These are phyloP conservation scores for Alternaria hordeiaustralica DNA, from an alignment of 2,329 filamentous ascomycete genomes.

Conservation along the genomic window DNA sequence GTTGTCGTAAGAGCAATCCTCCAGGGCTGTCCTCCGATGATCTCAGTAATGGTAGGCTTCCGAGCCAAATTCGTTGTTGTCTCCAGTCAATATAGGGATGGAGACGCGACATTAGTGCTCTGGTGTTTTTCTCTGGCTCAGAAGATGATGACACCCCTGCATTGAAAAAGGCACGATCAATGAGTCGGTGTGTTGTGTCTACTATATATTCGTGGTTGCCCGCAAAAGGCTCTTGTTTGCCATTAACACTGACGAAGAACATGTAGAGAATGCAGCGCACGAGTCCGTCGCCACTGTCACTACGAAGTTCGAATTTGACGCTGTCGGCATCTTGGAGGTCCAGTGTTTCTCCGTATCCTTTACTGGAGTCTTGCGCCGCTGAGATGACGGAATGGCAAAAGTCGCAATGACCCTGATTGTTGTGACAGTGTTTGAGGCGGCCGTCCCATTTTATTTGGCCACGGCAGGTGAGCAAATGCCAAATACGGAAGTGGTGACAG, in stretches of 20 bases:
- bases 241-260: background rate
- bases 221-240: background rate
- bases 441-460: background rate
- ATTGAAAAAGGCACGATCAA: background rate
- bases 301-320: background rate
- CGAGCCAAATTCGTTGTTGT: background rate
- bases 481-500: background rate
- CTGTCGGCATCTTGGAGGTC: background rate
- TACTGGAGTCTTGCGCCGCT: background rate
- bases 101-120: background rate
- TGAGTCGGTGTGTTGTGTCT: background rate
- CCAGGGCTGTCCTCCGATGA: background rate
- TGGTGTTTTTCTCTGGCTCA: background rate
- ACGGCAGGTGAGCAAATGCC: background rate
- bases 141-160: background rate
- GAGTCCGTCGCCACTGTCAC: background rate
- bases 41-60: background rate
- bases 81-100: background rate
- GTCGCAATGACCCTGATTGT: background rate
- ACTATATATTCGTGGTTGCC: background rate
- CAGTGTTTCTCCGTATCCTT: background rate
- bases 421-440: background rate
- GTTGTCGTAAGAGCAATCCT: background rate
- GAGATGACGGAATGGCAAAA: background rate
- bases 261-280: background rate